Percentiles rank a stretch among this genome's conserved stretches.
Evolutionary conservation across 1,284 basidiomycete genomes (phyloP).

Genomic region (Ganoderma sinense): DNA sequence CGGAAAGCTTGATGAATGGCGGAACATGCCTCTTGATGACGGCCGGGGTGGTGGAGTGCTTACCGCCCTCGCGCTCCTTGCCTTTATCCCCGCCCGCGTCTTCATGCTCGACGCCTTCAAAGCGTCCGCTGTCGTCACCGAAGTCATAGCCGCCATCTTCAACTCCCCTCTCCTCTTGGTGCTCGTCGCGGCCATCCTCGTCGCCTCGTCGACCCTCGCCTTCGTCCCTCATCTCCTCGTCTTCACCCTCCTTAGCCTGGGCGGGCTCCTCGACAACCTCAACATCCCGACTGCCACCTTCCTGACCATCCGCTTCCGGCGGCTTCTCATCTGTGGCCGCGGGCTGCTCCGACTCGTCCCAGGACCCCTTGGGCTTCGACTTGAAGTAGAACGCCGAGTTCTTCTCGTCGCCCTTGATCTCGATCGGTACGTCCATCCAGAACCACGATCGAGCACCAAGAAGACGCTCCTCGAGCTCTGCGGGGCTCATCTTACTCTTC

Average conservation of each 20-base stretch:
- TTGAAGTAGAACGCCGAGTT: slow-evolving; percentile 1
- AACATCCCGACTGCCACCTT: neutral
- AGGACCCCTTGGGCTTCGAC: neutral
- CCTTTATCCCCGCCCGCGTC: neutral
- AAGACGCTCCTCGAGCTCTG: neutral
- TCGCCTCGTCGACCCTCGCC: too few relatives aligned
- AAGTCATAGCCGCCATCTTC: neutral
- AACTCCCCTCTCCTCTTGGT: neutral
- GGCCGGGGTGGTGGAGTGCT: neutral
- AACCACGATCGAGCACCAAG: neutral
- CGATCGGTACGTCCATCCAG: slow-evolving; percentile 5
- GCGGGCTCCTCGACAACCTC: neutral
- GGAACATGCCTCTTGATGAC: neutral
- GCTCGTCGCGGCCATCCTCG: too few relatives aligned
- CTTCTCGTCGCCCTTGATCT: neutral
- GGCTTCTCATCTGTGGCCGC: neutral
- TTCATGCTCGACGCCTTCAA: neutral
- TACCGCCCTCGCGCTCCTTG: neutral
- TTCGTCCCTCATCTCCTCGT: too few relatives aligned
- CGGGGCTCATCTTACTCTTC: neutral
- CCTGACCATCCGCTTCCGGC: neutral
- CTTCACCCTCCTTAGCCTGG: neutral
- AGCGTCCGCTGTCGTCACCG: neutral
- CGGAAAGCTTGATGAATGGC: slow-evolving; percentile 3
- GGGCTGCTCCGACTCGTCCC: neutral